Percentiles rank a stretch among this genome's conserved stretches.
phyloP scores from a whole-genome alignment of 1,284 basidiomycete species.

The Naganishia cerealis region DNA sequence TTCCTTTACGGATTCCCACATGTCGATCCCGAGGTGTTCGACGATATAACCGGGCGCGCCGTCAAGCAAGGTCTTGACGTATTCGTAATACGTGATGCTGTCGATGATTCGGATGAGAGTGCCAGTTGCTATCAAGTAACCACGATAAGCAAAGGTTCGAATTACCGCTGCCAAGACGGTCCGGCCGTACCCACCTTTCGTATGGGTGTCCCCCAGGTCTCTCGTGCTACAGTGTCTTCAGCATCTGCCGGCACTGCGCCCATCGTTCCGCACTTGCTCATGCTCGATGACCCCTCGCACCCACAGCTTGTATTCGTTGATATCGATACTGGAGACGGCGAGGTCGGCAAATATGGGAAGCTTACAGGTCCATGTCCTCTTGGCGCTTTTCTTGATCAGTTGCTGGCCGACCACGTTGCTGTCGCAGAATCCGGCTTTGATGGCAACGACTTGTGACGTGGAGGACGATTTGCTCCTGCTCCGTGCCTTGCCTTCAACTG shows the following conservation, averaged over 20 bases:
- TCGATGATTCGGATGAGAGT: constrained; percentile 20
- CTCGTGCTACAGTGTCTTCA: constrained; percentile 9
- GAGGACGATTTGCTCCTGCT: constrained; percentile 16
- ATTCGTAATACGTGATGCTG: constrained; percentile 12
- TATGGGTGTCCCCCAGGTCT: not conserved
- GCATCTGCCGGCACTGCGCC: constrained; percentile 59
- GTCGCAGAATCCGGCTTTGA: constrained; percentile 24
- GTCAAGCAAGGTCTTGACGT: constrained; percentile 4
- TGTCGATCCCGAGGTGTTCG: constrained; percentile 21
- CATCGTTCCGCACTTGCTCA: constrained; percentile 91
- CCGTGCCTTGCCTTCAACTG: constrained; percentile 23
- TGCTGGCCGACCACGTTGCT: constrained; percentile 18
- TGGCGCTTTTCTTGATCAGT: not conserved
- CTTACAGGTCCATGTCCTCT: constrained; percentile 10
- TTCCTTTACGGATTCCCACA: not conserved
- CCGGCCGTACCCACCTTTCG: constrained; percentile 4
- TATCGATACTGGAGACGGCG: constrained; percentile 14
- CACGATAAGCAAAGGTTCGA: too few species aligned
- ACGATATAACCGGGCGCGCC: constrained; percentile 21
- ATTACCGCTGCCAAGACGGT: not conserved
- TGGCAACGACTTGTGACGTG: constrained; percentile 14
- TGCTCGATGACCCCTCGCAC: constrained; percentile 57
- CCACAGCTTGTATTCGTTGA: constrained; percentile 18
- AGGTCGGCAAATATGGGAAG: constrained; percentile 1
- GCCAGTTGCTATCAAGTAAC: constrained; percentile 1